phyloP scores from a whole-genome alignment of 352 stramenopile species.

The Globisporangium nagaii region DNA sequence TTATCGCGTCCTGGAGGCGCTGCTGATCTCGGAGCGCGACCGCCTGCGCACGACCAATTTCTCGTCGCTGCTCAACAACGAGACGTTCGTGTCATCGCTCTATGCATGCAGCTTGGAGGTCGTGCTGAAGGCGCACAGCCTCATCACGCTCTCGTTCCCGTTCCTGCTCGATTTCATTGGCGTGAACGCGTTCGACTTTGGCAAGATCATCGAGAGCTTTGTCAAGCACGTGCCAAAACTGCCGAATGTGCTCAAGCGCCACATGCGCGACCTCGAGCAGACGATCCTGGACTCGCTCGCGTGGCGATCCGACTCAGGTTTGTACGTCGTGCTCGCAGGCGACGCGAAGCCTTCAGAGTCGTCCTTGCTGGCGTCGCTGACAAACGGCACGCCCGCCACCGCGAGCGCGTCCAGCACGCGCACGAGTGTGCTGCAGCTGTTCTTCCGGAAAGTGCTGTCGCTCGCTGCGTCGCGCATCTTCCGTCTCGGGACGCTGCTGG shows the following conservation, averaged over 20 bases:
- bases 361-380: slow-evolving; percentile 3
- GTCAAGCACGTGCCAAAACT: slow-evolving; percentile 76
- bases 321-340: slow-evolving; percentile 58
- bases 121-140: slow-evolving; percentile 75
- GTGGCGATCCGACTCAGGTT: slow-evolving; percentile 65
- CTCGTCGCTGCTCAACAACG: slow-evolving; percentile 74
- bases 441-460: slow-evolving; percentile 86
- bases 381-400: slow-evolving; percentile 10
- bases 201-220: slow-evolving; percentile 84
- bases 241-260: slow-evolving; percentile 70
- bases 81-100: slow-evolving; percentile 68
- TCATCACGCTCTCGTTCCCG: slow-evolving; percentile 83
- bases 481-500: slow-evolving; percentile 58
- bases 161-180: slow-evolving; percentile 67
- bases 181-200: slow-evolving; percentile 85
- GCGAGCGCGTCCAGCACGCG: slow-evolving; percentile 8
- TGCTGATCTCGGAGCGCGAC: slow-evolving; percentile 62
- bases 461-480: slow-evolving; percentile 76
- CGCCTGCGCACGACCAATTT: slow-evolving; percentile 72
- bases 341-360: slow-evolving; percentile 13
- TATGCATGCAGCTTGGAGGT: slow-evolving; percentile 84
- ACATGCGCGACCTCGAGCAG: slow-evolving; percentile 85
- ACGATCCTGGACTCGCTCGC: slow-evolving; percentile 73
- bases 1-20: slow-evolving; percentile 73
- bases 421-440: slow-evolving; percentile 66